phyloP scores from a whole-genome alignment of 352 stramenopile species.

The Thalassiosira mediterranea region DNA sequence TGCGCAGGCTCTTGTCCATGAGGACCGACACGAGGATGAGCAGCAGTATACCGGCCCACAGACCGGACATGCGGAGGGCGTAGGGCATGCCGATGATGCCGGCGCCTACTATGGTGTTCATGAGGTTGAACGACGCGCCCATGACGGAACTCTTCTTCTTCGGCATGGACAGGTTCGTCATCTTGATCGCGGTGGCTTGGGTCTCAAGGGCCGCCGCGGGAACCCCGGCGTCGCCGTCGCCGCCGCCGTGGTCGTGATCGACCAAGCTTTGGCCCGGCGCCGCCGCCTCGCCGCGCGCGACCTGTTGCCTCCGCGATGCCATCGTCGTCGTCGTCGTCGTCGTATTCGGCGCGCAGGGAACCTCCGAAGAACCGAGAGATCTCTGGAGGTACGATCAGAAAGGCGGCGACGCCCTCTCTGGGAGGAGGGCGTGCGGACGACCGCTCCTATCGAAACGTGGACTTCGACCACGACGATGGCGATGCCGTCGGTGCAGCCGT shows the following conservation, averaged over 20 bases:
- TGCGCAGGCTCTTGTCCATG: conserved; percentile 69
- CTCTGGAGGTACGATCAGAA: too few species aligned
- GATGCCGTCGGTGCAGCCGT: too few species aligned
- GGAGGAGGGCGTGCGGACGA: too few species aligned
- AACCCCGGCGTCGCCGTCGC: background rate
- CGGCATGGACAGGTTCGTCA: conserved; percentile 38
- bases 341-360: too few species aligned
- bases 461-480: too few species aligned
- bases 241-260: background rate
- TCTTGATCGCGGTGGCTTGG: background rate
- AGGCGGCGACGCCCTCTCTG: too few species aligned
- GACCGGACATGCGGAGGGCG: conserved; percentile 73
- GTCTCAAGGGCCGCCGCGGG: background rate
- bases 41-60: conserved; percentile 74
- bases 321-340: too few species aligned
- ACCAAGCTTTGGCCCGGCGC: too few species aligned
- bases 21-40: conserved; percentile 66
- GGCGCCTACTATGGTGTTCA: conserved; percentile 85
- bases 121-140: conserved; percentile 78
- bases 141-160: conserved; percentile 66
- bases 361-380: too few species aligned
- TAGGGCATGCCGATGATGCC: conserved; percentile 87
- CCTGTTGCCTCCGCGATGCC: too few species aligned
- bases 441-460: too few species aligned
- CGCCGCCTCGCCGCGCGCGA: too few species aligned